Evolutionary conservation across 2,329 filamentous ascomycete genomes (phyloP).

Genomic region (Lasiodiplodia sp.): DNA sequence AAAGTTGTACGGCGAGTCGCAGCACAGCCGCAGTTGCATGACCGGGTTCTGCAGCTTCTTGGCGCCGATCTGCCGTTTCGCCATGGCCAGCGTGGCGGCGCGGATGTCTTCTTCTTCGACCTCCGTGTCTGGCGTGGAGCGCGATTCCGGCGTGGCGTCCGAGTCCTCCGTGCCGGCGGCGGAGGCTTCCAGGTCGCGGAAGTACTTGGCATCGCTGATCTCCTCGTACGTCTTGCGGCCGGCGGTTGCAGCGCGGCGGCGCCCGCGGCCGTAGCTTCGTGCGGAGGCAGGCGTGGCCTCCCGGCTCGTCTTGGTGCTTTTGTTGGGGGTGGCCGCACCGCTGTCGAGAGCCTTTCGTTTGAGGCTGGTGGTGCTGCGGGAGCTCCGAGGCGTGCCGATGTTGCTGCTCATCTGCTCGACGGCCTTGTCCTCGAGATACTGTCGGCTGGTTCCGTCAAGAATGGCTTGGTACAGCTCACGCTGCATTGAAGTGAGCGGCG

Average conservation of each 20-base stretch:
- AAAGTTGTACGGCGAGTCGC: constrained; percentile 95
- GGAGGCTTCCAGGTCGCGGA: constrained; percentile 70
- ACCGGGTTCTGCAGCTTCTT: constrained; percentile 95
- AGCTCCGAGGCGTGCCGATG: constrained; percentile 57
- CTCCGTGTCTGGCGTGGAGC: constrained; percentile 51
- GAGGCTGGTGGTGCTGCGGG: constrained; percentile 52
- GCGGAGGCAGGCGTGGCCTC: constrained; percentile 74
- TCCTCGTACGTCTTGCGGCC: constrained; percentile 65
- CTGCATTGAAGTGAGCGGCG: constrained; percentile 88
- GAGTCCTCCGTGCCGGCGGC: constrained; percentile 37
- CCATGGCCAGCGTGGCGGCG: constrained; percentile 74
- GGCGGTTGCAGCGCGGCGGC: constrained; percentile 49
- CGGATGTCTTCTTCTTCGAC: constrained; percentile 69
- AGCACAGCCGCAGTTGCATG: constrained; percentile 89
- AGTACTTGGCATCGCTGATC: constrained; percentile 84
- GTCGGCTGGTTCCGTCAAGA: constrained; percentile 58
- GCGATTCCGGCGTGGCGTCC: constrained; percentile 46
- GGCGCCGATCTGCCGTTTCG: constrained; percentile 83
- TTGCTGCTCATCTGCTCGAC: constrained; percentile 64
- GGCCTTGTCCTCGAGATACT: constrained; percentile 77
- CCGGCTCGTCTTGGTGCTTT: constrained; percentile 77
- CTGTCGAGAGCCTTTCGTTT: constrained; percentile 63
- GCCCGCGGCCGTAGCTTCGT: constrained; percentile 60
- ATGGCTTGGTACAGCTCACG: constrained; percentile 89
- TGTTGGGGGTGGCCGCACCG: constrained; percentile 61